Evolutionary conservation across 768 basidiomycete species (phyloP).

Genomic region (Phaeotremella skinneri): DNA sequence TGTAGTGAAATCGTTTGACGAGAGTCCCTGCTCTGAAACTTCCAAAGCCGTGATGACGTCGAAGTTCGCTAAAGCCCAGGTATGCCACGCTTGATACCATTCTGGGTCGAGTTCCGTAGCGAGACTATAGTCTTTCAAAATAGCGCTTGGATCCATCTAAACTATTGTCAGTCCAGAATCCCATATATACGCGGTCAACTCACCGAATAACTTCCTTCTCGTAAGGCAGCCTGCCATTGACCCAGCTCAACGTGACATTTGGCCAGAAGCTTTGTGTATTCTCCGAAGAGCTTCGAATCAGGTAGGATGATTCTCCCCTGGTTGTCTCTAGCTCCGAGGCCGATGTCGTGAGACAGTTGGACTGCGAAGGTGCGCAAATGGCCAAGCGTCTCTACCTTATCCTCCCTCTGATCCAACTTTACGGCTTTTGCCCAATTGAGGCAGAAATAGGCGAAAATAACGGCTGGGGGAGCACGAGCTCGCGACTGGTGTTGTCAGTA

Average conservation of each 20-base stretch:
- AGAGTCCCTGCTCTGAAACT: conserved; percentile 61
- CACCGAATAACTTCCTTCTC: conserved; percentile 76
- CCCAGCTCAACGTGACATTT: conserved; percentile 96
- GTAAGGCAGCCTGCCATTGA: conserved; percentile 82
- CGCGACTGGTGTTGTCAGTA: conserved; percentile 33
- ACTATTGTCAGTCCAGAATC: too few species aligned
- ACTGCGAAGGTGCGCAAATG: conserved; percentile 79
- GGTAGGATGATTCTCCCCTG: conserved; percentile 52
- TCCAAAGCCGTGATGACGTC: conserved; percentile 85
- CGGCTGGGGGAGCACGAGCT: conserved; percentile 81
- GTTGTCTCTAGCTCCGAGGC: conserved; percentile 59
- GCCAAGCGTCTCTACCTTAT: conserved; percentile 62
- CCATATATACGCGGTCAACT: conserved; percentile 45
- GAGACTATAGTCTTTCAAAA: conserved; percentile 76
- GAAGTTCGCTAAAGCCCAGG: conserved; percentile 95
- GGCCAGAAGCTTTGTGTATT: conserved; percentile 83
- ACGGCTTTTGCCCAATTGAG: conserved; percentile 89
- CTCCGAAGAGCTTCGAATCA: conserved; percentile 54
- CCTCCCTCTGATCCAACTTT: conserved; percentile 54
- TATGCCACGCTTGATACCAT: conserved; percentile 99
- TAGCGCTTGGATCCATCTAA: conserved; percentile 74
- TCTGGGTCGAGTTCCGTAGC: conserved; percentile 86
- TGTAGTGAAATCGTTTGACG: conserved; percentile 64
- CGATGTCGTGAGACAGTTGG: conserved; percentile 72
- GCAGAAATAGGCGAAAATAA: conserved; percentile 93